Percentiles rank a stretch among this genome's conserved stretches.
These are phyloP conservation scores for Chlorokybus atmophyticus DNA, from an alignment of 139 green algal genomes.

Conservation along the genomic window DNA sequence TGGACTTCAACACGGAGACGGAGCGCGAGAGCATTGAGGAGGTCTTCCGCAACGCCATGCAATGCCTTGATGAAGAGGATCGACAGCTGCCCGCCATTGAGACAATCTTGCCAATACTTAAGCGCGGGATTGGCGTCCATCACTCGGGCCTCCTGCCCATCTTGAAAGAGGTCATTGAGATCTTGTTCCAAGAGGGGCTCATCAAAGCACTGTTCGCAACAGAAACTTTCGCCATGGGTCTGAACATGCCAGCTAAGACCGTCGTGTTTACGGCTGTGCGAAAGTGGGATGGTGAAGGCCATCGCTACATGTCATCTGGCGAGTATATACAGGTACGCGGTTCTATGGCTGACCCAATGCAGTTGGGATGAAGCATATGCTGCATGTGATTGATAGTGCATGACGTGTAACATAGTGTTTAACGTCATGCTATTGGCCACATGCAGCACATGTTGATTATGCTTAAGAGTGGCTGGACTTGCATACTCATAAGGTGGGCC, in stretches of 20 bases:
- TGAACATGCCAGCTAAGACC: constrained; percentile 96
- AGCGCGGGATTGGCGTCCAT: constrained; percentile 77
- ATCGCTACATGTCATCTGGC: constrained; percentile 51
- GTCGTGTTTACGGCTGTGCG: constrained; percentile 75
- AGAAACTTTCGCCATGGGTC: constrained; percentile 79
- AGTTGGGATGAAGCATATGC: too few relatives aligned
- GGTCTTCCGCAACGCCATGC: constrained; percentile 8
- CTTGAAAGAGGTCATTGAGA: constrained; percentile 92
- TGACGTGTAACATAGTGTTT: too few relatives aligned
- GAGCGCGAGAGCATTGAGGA: constrained; percentile 28
- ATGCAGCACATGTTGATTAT: too few relatives aligned
- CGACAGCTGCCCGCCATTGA: constrained; percentile 34
- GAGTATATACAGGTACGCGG: constrained; percentile 57
- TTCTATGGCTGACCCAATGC: too few relatives aligned
- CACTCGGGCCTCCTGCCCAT: constrained; percentile 89
- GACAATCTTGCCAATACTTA: constrained; percentile 68
- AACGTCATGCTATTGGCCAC: too few relatives aligned
- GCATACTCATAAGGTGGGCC: too few relatives aligned
- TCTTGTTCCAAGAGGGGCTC: constrained; percentile 81
- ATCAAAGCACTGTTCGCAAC: constrained; percentile 33
- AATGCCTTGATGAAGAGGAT: constrained; percentile 27
- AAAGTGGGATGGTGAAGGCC: constrained; percentile 79
- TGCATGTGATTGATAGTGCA: too few relatives aligned
- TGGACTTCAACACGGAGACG: constrained; percentile 36
- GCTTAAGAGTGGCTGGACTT: too few relatives aligned